phyloP scores from a whole-genome alignment of 192 early-diverging fungal genomes.

The Coemansia sp. region DNA sequence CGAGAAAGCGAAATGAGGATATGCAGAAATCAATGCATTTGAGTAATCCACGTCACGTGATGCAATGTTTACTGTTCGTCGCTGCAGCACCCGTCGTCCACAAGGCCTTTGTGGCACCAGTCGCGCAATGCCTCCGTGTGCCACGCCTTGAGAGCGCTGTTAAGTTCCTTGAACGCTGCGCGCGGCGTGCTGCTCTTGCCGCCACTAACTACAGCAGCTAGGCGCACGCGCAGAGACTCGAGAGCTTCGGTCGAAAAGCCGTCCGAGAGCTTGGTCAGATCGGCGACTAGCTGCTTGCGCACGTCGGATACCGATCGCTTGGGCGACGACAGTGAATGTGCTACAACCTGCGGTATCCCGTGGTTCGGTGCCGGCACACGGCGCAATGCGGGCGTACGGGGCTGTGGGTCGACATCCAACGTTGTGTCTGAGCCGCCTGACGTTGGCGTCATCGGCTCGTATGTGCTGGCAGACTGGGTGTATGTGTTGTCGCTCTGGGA shows the following conservation, averaged over 20 bases:
- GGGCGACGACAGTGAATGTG: neutral
- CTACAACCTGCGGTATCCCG: slow-evolving; percentile 7
- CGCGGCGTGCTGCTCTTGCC: neutral
- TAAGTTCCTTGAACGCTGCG: neutral
- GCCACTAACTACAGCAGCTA: neutral
- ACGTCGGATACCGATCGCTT: neutral
- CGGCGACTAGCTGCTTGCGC: slow-evolving; percentile 1
- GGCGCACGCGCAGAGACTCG: slow-evolving; percentile 15
- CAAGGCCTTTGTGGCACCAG: neutral
- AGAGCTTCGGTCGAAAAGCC: slow-evolving; percentile 14
- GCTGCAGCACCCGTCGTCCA: neutral
- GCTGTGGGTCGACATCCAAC: neutral
- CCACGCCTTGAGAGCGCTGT: neutral
- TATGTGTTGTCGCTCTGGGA: neutral
- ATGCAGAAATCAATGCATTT: neutral
- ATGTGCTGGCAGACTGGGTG: neutral
- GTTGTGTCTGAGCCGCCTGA: slow-evolving; percentile 1
- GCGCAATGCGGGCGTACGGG: neutral
- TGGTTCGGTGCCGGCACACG: neutral
- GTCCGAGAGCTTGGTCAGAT: neutral
- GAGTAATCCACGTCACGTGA: neutral
- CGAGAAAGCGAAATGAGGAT: neutral
- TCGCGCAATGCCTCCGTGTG: neutral
- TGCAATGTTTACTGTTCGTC: neutral
- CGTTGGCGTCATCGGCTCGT: neutral